These are phyloP conservation scores for Podochytrium sp. DNA, from an alignment of 192 early-diverging fungal genomes.

Conservation along the genomic window DNA sequence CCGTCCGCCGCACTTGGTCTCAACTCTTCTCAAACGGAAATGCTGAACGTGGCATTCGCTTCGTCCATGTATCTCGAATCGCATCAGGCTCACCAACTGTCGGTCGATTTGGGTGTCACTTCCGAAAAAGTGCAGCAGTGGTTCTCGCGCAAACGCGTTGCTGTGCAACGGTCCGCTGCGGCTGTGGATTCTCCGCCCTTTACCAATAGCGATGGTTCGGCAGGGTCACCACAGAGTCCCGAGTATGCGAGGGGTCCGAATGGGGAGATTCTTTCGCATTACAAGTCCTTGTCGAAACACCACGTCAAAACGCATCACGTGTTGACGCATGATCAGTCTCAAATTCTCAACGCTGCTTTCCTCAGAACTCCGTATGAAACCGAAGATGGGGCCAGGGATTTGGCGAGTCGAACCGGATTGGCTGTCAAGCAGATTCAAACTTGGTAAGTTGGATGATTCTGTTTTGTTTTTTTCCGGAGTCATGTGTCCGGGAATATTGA, in stretches of 20 bases:
- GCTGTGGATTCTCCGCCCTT: background rate
- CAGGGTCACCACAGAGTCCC: background rate
- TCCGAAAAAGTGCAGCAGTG: background rate
- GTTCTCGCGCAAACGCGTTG: background rate
- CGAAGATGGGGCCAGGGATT: background rate
- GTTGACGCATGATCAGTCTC: background rate
- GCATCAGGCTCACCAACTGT: background rate
- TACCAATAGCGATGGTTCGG: background rate
- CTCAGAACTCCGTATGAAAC: background rate
- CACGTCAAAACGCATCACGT: background rate
- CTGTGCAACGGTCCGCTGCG: background rate
- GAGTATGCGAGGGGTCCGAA: background rate
- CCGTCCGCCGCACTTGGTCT: background rate
- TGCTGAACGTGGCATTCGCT: background rate
- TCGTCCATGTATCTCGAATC: background rate
- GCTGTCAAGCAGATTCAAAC: conserved; percentile 15
- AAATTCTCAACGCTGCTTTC: background rate
- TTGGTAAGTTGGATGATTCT: background rate
- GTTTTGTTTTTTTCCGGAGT: too few species aligned
- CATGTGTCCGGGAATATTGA: too few species aligned
- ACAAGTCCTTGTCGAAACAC: background rate
- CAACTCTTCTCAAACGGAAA: background rate
- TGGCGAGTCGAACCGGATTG: conserved; percentile 3
- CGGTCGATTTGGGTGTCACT: background rate
- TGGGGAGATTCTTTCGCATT: too few species aligned